Percentiles rank a stretch among this genome's conserved stretches.
phyloP scores from a whole-genome alignment of 805 yeast genomes.

The Ogataea methylovora region DNA sequence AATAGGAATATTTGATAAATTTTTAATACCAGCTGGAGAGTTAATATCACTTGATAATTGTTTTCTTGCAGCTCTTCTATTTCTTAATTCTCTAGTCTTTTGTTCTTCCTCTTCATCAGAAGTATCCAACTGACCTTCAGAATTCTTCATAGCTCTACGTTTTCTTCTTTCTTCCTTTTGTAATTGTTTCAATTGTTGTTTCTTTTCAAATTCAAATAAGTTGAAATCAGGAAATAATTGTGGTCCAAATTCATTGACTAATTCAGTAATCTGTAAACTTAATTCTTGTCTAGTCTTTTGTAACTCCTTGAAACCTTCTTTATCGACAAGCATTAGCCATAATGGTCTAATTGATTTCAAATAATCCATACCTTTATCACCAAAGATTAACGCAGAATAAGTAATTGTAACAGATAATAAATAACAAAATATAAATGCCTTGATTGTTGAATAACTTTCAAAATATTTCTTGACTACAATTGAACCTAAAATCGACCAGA shows the following conservation, averaged over 20 bases:
- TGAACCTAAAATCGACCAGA: conserved; percentile 64
- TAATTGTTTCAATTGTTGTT: conserved; percentile 24
- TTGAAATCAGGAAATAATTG: conserved; percentile 82
- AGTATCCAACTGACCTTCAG: conserved; percentile 13
- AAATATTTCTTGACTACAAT: conserved; percentile 20
- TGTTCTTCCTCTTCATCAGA: conserved; percentile 44
- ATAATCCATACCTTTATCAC: conserved; percentile 90
- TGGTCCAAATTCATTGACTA: conserved; percentile 78
- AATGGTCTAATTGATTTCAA: conserved; percentile 79
- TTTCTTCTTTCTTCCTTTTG: conserved; percentile 18
- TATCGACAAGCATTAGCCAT: conserved; percentile 54
- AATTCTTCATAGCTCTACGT: conserved; percentile 8
- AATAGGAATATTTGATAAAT: conserved; percentile 44
- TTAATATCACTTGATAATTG: conserved; percentile 31
- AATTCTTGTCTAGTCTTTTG: conserved; percentile 55
- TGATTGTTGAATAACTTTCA: conserved; percentile 13
- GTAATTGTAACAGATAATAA: conserved; percentile 66
- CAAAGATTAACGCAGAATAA: conserved; percentile 84
- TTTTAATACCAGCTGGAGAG: conserved; percentile 31
- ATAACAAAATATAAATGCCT: conserved; percentile 41
- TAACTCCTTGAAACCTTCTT: conserved; percentile 49
- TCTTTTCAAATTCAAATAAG: conserved; percentile 37
- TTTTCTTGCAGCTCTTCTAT: conserved; percentile 28
- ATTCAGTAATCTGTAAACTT: conserved; percentile 66
- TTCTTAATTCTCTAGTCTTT: conserved; percentile 39